Evolutionary conservation across 495 filamentous ascomycete species (phyloP), one percentile per base, ranked within the genome.

Genomic region (Neurospora sp.): DNA sequence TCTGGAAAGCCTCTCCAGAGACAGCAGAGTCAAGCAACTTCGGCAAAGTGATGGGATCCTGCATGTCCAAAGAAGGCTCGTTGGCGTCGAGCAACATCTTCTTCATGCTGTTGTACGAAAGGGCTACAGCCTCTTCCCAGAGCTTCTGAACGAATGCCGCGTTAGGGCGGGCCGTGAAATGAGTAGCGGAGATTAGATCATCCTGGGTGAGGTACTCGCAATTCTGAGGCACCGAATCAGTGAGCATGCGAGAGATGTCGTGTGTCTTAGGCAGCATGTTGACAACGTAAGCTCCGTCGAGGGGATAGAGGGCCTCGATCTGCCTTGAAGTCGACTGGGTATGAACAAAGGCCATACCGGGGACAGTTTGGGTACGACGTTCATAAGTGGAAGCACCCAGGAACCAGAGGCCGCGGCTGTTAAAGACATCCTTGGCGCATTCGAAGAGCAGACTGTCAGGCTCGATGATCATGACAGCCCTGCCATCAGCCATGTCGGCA

Each of bases 391-490:
- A 59, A 8, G 37, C 74, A 3, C 76, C 74, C 1, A 65, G 73
- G 53, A 79, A 75, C 22, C n/a, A 72, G 53, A 71, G 72, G 2
- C 71, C 65, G n/a, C 37, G 39, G 4, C 68, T 59, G 22, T n/a
- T 38, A 6, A 75, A 37, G 3, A 81, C 18, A n/a, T 82, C 76
- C 68, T 74, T 59, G 9, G 80, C 45, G 12, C 77, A 81, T 16
- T 77, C 69, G 22, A 74, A 40, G 27, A 84, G 76, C 37, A 79
- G 69, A 0, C 53, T n/a, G 65, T 85, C 83, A 0, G 83, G 74
- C 2, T 81, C 80, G 18, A 84, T 70, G 4, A 85, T 69, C 22
- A 82, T 38, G 8, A 82, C 20, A 7, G 41, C 22, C 40, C 45
- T 72, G n/a, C 69, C 39, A 6, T 68, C 8, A n/a, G 71, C 71